Evolutionary conservation across 1,284 basidiomycete genomes (phyloP).

Genomic region (Apiotrichum laibachii): DNA sequence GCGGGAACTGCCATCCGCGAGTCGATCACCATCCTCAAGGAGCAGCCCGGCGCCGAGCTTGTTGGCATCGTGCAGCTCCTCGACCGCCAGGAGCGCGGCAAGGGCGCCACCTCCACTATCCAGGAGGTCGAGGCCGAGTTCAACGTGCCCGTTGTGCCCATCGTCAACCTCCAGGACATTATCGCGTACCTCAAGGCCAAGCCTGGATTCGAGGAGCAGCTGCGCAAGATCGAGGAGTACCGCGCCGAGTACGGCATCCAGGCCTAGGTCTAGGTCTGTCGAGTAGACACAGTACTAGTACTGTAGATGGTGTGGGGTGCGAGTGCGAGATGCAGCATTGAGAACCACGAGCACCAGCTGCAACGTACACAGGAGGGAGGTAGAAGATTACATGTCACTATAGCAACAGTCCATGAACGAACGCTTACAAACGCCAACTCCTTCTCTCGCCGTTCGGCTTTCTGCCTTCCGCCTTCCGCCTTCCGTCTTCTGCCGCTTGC

Average conservation of each 20-base stretch:
- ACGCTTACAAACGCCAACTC: too few species aligned
- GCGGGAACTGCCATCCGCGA: conserved; percentile 86
- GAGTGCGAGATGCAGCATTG: too few species aligned
- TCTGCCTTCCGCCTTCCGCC: too few species aligned
- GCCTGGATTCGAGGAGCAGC: conserved; percentile 61
- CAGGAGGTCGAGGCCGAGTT: conserved; percentile 78
- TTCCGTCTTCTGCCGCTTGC: too few species aligned
- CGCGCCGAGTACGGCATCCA: conserved; percentile 69
- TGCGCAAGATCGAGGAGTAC: conserved; percentile 76
- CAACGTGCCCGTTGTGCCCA: conserved; percentile 66
- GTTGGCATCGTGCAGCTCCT: conserved; percentile 89
- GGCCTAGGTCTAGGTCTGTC: conserved; percentile 3
- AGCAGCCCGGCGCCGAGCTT: conserved; percentile 66
- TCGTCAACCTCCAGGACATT: conserved; percentile 78
- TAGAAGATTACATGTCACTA: too few species aligned
- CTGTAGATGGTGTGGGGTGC: too few species aligned
- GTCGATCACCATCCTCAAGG: conserved; percentile 68
- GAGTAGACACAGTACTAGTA: too few species aligned
- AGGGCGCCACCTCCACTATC: conserved; percentile 65
- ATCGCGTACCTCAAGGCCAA: conserved; percentile 75
- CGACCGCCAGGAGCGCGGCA: conserved; percentile 84
- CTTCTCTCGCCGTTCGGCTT: too few species aligned
- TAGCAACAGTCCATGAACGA: too few species aligned
- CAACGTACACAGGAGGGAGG: too few species aligned
- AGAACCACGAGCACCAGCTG: too few species aligned